Evolutionary conservation across 345 rosid genomes (phyloP).

Genomic region (Cardamine chenopodiifolia): DNA sequence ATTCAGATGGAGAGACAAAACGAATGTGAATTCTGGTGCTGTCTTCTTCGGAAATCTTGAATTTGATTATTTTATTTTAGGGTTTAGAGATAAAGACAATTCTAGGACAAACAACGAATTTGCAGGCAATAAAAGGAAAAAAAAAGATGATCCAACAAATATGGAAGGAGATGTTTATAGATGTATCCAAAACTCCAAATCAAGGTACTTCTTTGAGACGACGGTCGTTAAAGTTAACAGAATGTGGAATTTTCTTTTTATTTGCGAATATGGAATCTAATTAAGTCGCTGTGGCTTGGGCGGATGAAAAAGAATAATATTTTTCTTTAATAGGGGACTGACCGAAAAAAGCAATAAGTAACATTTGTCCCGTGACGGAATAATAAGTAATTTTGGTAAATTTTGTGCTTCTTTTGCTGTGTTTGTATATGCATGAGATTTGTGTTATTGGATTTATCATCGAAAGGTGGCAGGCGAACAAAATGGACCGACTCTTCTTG

Average conservation of each 20-base stretch:
- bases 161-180: conserved; percentile 28
- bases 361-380: not conserved
- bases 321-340: not conserved
- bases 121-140: not conserved
- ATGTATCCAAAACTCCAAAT: conserved; percentile 8
- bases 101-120: not conserved
- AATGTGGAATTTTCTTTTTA: conserved; percentile 27
- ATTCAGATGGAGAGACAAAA: conserved; percentile 26
- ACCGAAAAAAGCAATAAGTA: not conserved
- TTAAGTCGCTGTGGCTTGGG: conserved; percentile 38
- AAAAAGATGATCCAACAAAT: conserved; percentile 31
- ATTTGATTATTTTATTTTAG: conserved; percentile 2
- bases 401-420: conserved; percentile 5
- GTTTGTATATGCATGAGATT: not conserved
- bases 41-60: conserved; percentile 25
- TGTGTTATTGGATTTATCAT: conserved; percentile 17
- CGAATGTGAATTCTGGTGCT: not conserved
- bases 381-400: not conserved
- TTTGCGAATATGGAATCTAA: conserved; percentile 23
- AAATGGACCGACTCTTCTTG: conserved; percentile 38
- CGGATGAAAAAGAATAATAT: conserved; percentile 30
- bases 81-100: conserved; percentile 10
- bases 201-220: not conserved
- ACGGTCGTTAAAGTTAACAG: conserved; percentile 35
- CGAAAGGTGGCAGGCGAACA: conserved; percentile 21